These are phyloP conservation scores for Massospora cicadina DNA, from an alignment of 371 early-diverging fungal species.

Conservation along the genomic window DNA sequence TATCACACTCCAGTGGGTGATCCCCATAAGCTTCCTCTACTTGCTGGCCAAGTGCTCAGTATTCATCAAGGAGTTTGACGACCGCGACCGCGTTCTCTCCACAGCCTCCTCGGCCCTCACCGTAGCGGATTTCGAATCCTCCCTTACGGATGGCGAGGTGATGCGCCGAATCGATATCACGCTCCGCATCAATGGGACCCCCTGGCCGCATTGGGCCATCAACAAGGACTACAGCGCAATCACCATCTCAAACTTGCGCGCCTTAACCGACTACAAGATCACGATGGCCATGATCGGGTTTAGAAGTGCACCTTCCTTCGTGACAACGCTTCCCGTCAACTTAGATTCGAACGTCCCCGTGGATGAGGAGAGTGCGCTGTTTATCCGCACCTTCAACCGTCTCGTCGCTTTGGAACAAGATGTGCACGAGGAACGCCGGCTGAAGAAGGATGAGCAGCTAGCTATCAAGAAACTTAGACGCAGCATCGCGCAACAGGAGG, in stretches of 20 bases:
- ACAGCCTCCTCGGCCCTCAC: neutral
- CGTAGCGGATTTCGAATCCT: neutral
- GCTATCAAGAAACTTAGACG: neutral
- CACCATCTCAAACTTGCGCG: neutral
- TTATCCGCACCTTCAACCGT: neutral
- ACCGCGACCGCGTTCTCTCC: neutral
- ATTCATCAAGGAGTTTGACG: conserved; percentile 3
- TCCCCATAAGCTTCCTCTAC: conserved; percentile 2
- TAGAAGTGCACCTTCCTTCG: neutral
- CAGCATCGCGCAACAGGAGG: neutral
- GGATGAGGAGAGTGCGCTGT: neutral
- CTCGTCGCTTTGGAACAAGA: neutral
- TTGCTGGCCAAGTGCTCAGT: neutral
- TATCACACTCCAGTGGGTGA: neutral
- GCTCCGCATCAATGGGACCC: neutral
- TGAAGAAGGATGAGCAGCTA: conserved; percentile 6
- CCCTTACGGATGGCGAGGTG: neutral
- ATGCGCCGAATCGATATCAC: neutral
- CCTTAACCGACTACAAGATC: neutral
- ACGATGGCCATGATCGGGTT: conserved; percentile 5
- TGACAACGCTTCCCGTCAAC: neutral
- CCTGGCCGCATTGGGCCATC: neutral
- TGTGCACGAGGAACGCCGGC: neutral
- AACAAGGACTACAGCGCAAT: neutral
- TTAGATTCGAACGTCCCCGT: neutral